Evolutionary conservation across 2,329 filamentous ascomycete genomes (phyloP).

Genomic region (Chalara sp.): DNA sequence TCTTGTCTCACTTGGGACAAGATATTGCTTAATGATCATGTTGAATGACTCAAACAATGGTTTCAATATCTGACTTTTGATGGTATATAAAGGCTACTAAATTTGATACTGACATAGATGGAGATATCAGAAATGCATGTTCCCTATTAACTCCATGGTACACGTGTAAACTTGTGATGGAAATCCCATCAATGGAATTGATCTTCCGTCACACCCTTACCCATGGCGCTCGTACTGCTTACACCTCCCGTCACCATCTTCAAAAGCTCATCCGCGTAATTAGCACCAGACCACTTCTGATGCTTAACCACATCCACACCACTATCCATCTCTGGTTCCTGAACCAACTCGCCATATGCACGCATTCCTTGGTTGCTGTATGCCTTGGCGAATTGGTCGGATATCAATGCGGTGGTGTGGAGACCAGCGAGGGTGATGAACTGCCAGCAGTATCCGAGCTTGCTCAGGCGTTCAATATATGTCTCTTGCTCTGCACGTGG

Average conservation of each 20-base stretch:
- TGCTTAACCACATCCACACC: constrained; percentile 94
- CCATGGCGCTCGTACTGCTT: constrained; percentile 91
- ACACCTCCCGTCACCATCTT: constrained; percentile 97
- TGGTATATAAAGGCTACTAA: no score
- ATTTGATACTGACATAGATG: no score
- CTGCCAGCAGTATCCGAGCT: constrained; percentile 97
- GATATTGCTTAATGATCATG: no score
- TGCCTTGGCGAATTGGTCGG: constrained; percentile 78
- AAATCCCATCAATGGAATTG: constrained; percentile 61
- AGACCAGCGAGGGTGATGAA: constrained; percentile 99
- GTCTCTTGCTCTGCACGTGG: constrained; percentile 87
- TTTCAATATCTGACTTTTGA: no score
- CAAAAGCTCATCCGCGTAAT: constrained; percentile 87
- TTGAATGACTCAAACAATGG: no score
- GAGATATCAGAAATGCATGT: no score
- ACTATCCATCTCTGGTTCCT: constrained; percentile 92
- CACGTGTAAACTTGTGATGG: no score
- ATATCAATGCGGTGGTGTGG: constrained; percentile 91
- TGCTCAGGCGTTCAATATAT: constrained; percentile 83
- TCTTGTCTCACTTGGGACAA: no score
- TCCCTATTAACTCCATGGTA: no score
- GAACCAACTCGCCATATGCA: constrained; percentile 92
- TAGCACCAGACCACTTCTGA: constrained; percentile 97
- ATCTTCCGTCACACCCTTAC: constrained; percentile 94
- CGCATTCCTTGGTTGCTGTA: constrained; percentile 84